Evolutionary conservation across 1,139 yeast species (phyloP).

Genomic region (Candida sanyaensis): DNA sequence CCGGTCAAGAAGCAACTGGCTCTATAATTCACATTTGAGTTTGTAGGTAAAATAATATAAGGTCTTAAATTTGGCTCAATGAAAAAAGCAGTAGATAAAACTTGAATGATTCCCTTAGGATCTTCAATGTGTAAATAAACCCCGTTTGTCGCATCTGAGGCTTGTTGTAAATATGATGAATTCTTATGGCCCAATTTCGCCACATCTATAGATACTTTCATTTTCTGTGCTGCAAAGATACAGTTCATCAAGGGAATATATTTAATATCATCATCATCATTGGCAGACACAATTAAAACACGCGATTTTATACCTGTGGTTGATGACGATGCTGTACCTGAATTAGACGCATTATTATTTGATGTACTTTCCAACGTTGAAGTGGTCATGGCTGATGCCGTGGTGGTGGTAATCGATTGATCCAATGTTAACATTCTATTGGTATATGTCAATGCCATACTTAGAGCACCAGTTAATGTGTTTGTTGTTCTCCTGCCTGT

Average conservation of each 20-base stretch:
- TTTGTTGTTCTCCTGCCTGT: conserved; percentile 14
- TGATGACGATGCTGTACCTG: conserved; percentile 11
- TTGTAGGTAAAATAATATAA: conserved; percentile 77
- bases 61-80: conserved; percentile 82
- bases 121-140: conserved; percentile 76
- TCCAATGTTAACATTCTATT: conserved; percentile 63
- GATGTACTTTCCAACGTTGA: conserved; percentile 29
- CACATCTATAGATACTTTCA: conserved; percentile 87
- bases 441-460: conserved; percentile 77
- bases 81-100: conserved; percentile 62
- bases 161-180: conserved; percentile 90
- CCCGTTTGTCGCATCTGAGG: conserved; percentile 94
- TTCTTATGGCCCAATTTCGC: conserved; percentile 73
- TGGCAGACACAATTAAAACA: conserved; percentile 71
- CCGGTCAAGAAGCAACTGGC: conserved; percentile 95
- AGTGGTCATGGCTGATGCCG: conserved; percentile 47
- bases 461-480: conserved; percentile 76
- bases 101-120: conserved; percentile 77
- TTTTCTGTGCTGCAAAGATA: conserved; percentile 93
- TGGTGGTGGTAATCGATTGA: conserved; percentile 48
- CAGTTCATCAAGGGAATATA: conserved; percentile 95
- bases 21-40: conserved; percentile 84
- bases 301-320: conserved; percentile 60
- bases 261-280: conserved; percentile 76
- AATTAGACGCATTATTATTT: conserved; percentile 10